Percentiles rank a stretch among this genome's conserved stretches.
Evolutionary conservation across 169 alveolate species (phyloP).

Genomic region (Pseudocohnilembus persalinus): DNA sequence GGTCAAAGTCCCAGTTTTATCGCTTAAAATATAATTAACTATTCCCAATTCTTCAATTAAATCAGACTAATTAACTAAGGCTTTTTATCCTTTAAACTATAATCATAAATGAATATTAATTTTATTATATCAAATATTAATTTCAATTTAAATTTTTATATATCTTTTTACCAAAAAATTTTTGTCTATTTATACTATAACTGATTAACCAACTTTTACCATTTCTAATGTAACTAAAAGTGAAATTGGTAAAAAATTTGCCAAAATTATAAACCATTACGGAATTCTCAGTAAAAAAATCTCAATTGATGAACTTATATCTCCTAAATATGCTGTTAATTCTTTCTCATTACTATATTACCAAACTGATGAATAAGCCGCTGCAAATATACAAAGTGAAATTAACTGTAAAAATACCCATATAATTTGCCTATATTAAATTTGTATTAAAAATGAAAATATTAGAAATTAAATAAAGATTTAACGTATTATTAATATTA

Average conservation of each 20-base stretch:
- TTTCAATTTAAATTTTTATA: background rate
- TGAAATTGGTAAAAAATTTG: conserved; percentile 95
- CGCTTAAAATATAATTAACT: conserved; percentile 94
- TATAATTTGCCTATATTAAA: conserved; percentile 43
- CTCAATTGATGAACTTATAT: conserved; percentile 19
- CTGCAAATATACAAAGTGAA: conserved; percentile 56
- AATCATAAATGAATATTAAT: conserved; percentile 45
- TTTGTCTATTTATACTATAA: conserved; percentile 86
- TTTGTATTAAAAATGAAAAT: too few relatives aligned
- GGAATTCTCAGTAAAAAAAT: conserved; percentile 68
- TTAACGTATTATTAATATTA: too few relatives aligned
- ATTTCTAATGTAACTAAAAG: conserved; percentile 94
- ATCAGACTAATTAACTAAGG: conserved; percentile 40
- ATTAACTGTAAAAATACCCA: conserved; percentile 67
- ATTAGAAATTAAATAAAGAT: too few relatives aligned
- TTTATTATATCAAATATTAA: conserved; percentile 59
- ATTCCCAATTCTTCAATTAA: conserved; percentile 94
- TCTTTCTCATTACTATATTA: conserved; percentile 42
- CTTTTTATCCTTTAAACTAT: conserved; percentile 1
- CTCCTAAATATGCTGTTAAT: conserved; percentile 2
- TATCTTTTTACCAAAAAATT: conserved; percentile 57
- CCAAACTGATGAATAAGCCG: conserved; percentile 69
- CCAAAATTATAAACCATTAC: conserved; percentile 79
- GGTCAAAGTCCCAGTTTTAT: conserved; percentile 99
- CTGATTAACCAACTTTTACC: conserved; percentile 92